Evolutionary conservation across 768 basidiomycete genomes (phyloP).

Genomic region (Glaciozyma antarctica): DNA sequence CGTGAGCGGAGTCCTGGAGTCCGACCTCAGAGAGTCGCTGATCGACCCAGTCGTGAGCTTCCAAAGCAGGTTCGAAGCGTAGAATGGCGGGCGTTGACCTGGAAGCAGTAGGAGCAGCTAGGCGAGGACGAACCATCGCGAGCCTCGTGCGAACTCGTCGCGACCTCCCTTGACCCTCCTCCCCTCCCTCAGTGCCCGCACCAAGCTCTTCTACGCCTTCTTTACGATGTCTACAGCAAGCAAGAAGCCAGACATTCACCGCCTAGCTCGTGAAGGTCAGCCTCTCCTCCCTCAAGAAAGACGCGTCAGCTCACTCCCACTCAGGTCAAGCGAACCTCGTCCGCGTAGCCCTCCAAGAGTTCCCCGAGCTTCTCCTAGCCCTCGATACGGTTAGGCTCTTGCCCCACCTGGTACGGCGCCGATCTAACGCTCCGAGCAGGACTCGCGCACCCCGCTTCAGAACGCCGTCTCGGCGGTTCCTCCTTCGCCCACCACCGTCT

Average conservation of each 20-base stretch:
- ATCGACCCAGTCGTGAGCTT: no score
- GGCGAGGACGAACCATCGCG: no score
- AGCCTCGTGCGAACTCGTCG: no score
- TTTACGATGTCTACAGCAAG: neutral
- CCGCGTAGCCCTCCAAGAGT: slow-evolving; percentile 1
- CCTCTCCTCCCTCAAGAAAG: neutral
- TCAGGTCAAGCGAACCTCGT: slow-evolving; percentile 16
- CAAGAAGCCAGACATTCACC: slow-evolving; percentile 11
- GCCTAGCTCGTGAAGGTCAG: slow-evolving; percentile 26
- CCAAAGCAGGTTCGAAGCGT: no score
- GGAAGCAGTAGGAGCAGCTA: no score
- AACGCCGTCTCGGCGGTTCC: slow-evolving; percentile 25
- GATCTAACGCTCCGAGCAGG: slow-evolving; percentile 1
- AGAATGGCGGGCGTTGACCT: no score
- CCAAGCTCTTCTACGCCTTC: no score
- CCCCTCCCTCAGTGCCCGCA: no score
- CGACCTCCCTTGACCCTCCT: no score
- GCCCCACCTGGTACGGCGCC: neutral
- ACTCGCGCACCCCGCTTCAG: slow-evolving; percentile 25
- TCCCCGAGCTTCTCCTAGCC: slow-evolving; percentile 10
- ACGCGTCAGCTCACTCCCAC: neutral
- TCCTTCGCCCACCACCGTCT: slow-evolving; percentile 3
- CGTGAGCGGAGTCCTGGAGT: no score
- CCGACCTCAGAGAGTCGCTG: no score
- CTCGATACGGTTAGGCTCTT: slow-evolving; percentile 8